A percentile compares a stretch with the other conserved stretches of the same genome.
These are phyloP conservation scores for Penicillium egyptiacum DNA, from an alignment of 495 filamentous ascomycete genomes.

Conservation along the genomic window DNA sequence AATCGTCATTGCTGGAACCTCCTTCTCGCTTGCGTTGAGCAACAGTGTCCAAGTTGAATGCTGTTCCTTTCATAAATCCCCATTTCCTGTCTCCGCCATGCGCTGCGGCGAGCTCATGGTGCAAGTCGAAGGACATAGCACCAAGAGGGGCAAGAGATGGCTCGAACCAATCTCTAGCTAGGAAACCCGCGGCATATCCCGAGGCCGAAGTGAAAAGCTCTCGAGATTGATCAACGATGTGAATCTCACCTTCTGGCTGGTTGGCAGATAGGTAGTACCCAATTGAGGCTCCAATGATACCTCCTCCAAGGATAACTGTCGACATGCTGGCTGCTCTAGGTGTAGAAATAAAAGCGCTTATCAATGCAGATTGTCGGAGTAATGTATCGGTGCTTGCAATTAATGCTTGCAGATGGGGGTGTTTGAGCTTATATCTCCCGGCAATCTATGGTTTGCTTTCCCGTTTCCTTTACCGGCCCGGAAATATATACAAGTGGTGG, in stretches of 20 bases:
- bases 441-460: background rate
- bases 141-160: slow-evolving; percentile 56
- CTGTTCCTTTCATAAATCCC: slow-evolving; percentile 66
- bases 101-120: slow-evolving; percentile 60
- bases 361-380: background rate
- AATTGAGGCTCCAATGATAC: slow-evolving; percentile 77
- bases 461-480: background rate
- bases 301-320: slow-evolving; percentile 74
- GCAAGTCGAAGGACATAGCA: slow-evolving; percentile 66
- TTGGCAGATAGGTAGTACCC: slow-evolving; percentile 65
- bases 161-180: slow-evolving; percentile 72
- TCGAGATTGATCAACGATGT: slow-evolving; percentile 66
- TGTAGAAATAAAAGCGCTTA: background rate
- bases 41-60: slow-evolving; percentile 50
- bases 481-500: background rate
- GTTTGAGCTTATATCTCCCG: background rate
- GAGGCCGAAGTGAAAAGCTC: slow-evolving; percentile 71
- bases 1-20: slow-evolving; percentile 54
- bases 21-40: slow-evolving; percentile 27
- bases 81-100: slow-evolving; percentile 61
- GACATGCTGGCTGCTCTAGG: slow-evolving; percentile 27
- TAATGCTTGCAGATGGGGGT: background rate
- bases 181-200: slow-evolving; percentile 71
- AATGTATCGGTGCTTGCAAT: background rate
- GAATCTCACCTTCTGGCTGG: slow-evolving; percentile 55